Evolutionary conservation across 371 early-diverging fungal species (phyloP).

Genomic region (Mycotypha africana): DNA sequence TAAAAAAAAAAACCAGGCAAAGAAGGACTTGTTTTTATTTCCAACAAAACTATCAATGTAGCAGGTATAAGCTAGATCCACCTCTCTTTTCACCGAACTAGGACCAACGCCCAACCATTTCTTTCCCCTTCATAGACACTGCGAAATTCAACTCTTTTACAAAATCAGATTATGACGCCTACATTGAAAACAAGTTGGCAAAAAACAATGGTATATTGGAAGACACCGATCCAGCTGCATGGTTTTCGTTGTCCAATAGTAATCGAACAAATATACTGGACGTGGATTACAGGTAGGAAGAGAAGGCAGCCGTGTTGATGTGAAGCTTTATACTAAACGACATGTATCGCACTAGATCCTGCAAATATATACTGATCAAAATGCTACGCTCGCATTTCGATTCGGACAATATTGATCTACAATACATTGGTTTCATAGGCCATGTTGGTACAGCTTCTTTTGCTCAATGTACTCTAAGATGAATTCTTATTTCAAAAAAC

Average conservation of each 20-base stretch:
- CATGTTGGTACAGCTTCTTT: slow-evolving; percentile 13
- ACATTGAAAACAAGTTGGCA: background rate
- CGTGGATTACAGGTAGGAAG: too few relatives aligned
- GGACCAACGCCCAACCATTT: too few relatives aligned
- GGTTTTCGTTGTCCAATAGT: slow-evolving; percentile 9
- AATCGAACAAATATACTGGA: slow-evolving; percentile 4
- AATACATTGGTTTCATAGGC: slow-evolving; percentile 18
- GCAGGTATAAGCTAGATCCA: slow-evolving; percentile 4
- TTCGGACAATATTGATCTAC: slow-evolving; percentile 16
- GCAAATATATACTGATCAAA: slow-evolving; percentile 19
- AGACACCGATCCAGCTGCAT: slow-evolving; percentile 15
- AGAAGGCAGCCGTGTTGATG: too few relatives aligned
- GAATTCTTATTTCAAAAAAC: too few relatives aligned
- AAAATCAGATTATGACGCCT: slow-evolving; percentile 10
- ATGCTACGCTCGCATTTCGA: slow-evolving; percentile 8
- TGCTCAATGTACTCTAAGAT: too few relatives aligned
- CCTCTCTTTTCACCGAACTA: background rate
- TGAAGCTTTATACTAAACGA: too few relatives aligned
- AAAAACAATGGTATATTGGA: slow-evolving; percentile 1
- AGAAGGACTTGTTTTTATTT: slow-evolving; percentile 19
- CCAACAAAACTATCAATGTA: slow-evolving; percentile 12
- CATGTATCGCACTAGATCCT: slow-evolving; percentile 19
- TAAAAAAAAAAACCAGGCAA: slow-evolving; percentile 10
- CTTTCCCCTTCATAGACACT: slow-evolving; percentile 1
- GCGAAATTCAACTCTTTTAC: slow-evolving; percentile 15